phyloP scores from a whole-genome alignment of 495 filamentous ascomycete genomes.

The Barbatosphaeria neglecta region DNA sequence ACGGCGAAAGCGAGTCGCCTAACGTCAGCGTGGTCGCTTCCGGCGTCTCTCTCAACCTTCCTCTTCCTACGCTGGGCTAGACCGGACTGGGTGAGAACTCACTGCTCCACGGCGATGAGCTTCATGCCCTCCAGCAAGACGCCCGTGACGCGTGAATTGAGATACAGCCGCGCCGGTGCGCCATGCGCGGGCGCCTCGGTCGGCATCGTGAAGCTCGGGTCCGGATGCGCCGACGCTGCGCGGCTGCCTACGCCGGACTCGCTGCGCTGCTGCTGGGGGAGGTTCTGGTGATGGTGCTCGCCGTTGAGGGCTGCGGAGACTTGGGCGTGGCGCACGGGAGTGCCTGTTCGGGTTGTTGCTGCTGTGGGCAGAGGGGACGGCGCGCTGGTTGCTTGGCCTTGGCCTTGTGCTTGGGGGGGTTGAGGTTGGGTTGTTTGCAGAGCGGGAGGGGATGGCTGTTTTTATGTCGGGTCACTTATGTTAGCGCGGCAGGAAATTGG shows the following conservation, averaged over 20 bases:
- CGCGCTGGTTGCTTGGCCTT: constrained; percentile 17
- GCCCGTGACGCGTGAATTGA: constrained; percentile 81
- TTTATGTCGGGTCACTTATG: background rate
- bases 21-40: constrained; percentile 3
- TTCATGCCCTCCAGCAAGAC: constrained; percentile 89
- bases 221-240: constrained; percentile 42
- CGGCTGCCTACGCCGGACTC: constrained; percentile 19
- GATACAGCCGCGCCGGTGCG: constrained; percentile 73
- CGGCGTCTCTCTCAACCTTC: too few relatives aligned
- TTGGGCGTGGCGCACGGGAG: constrained; percentile 17
- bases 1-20: too few relatives aligned
- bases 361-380: constrained; percentile 31
- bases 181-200: constrained; percentile 54
- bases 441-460: constrained; percentile 3
- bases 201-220: constrained; percentile 36
- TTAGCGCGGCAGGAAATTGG: background rate
- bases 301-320: too few relatives aligned
- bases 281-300: background rate
- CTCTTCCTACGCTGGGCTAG: too few relatives aligned
- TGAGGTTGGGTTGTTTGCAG: constrained; percentile 13
- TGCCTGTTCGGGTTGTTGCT: constrained; percentile 27
- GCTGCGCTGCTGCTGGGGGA: constrained; percentile 8
- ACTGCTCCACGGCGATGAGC: constrained; percentile 71
- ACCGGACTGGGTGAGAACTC: constrained; percentile 21
- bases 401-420: background rate